Evolutionary conservation across 139 green algal genomes (phyloP).

Genomic region (Chlorokybus atmophyticus): DNA sequence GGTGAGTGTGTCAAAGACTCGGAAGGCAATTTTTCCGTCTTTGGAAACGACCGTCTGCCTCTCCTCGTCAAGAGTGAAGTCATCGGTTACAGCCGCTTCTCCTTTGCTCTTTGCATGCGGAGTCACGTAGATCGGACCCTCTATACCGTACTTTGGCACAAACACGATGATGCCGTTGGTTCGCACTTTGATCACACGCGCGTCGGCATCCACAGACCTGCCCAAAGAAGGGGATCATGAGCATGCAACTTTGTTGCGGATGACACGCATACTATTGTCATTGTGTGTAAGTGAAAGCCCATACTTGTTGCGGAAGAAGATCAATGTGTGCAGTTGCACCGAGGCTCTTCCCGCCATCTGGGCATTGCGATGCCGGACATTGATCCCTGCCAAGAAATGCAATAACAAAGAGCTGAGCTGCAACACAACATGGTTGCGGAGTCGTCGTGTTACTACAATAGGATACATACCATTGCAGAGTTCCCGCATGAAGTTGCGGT

Average conservation of each 20-base stretch:
- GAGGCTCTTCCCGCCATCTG: conserved; percentile 79
- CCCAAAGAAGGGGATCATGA: conserved; percentile 12
- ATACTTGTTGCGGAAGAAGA: conserved; percentile 73
- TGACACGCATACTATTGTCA: neutral
- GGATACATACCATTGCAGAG: neutral
- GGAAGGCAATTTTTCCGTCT: conserved; percentile 4
- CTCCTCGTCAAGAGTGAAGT: conserved; percentile 52
- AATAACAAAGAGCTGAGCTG: neutral
- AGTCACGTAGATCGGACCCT: conserved; percentile 63
- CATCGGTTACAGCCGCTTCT: neutral
- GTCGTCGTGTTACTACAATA: neutral
- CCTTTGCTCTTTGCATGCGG: conserved; percentile 5
- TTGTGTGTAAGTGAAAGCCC: neutral
- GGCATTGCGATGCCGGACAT: conserved; percentile 72
- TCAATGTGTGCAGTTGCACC: conserved; percentile 91
- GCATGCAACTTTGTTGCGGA: conserved; percentile 1
- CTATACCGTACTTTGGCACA: conserved; percentile 94
- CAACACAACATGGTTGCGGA: neutral
- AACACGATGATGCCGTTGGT: conserved; percentile 84
- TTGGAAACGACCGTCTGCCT: conserved; percentile 18
- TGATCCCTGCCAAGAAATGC: conserved; percentile 39
- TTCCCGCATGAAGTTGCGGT: conserved; percentile 23
- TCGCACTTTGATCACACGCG: conserved; percentile 56
- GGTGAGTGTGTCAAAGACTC: conserved; percentile 27
- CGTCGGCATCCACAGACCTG: conserved; percentile 30